Evolutionary conservation across 306 rosid species (phyloP), one percentile per base, ranked within the genome.

Genomic region (Erythrophleum fordii): DNA sequence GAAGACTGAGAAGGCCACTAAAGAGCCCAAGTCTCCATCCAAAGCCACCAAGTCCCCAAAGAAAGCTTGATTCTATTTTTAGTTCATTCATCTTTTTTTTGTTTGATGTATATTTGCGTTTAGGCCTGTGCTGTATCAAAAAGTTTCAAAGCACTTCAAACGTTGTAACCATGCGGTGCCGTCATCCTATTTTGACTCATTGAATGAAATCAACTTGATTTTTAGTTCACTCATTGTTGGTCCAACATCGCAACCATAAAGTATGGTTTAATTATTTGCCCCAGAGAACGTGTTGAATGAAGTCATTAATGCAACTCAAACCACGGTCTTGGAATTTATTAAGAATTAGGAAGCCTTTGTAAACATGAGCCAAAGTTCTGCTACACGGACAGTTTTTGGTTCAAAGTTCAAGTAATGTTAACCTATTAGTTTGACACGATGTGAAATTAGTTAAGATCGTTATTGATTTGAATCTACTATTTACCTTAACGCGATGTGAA

Each of bases 11-110:
- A 77, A 5, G 8, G 79, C 85, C 12, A 31, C 80, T 11, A 73
- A 67, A 23, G 80, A 71, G 14, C 77, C 77, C 0, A 85, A 81
- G 8, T 81, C 85, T 39, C 83, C 85, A 8, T 83, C 85, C 72
- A 90, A 85, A 72, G 94, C 90, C 13, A 83, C 23, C 26, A 77
- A 87, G 82, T 91, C 94, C 12, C 89, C 92, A 0, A 65, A 55
- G 69, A 72, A 81, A 65, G 79, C 84, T 16, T 80, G 29, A 77
- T 4, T 17, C 48, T 34, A 5, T 23, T 16, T 53, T 20, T 46
- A 31, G 61, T 14, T 34, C 13, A 48, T n/a, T 29, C 25, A 3
- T 51, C 22, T 14, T 5, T 46, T 81, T 85, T 84, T 84, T 22
- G 8, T 41, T 48, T 42, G 5, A 11, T 79, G 88, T 90, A 86